Evolutionary conservation across 208 protist genomes (phyloP), one percentile per base, ranked within the genome.

Genomic region (Spongospora subterranea): DNA sequence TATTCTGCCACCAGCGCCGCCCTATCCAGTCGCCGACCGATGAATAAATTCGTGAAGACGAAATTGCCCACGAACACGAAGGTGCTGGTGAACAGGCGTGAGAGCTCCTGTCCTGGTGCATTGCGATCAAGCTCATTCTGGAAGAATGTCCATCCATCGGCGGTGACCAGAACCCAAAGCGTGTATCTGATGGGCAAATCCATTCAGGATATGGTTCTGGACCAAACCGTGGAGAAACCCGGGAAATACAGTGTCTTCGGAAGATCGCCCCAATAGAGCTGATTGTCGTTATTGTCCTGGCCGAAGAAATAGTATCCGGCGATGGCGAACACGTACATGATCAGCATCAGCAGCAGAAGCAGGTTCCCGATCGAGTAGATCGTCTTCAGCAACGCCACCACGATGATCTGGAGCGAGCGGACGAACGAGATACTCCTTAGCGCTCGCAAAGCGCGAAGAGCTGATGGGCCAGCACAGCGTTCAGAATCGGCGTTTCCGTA

Each of bases 101-200:
- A 24, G 13, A 6, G 24, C 6, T 60, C 50, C 24, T 60, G 50
- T 24, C 50, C 50, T 29, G 50, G 50, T 29, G 6, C 6, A 24
- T 6, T 24, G 13, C 24, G 50, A 24, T 60, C 50, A 24, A 60
- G 50, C 6, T 60, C 50, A 29, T 60, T 6, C 24, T 60, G 50
- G 50, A 60, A 60, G 24, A 29, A 29, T 60, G 50, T 60, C 50
- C 50, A 60, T 6, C 24, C 24, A 60, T 60, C 24, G 24, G 13
- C 6, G 24, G 50, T 60, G 24, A 60, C 50, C 50, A 60, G 6
- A 60, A 29, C 50, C 50, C 50, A 60, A 24, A 60, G 50, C 6
- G 50, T 60, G 50, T 60, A 60, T 60, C 50, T 60, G 24, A 60
- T n/a, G n/a, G n/a, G n/a, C n/a, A n/a, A n/a, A n/a, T n/a, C n/a